These are phyloP conservation scores for Aspergillus quadrilineatus DNA, from an alignment of 2,329 filamentous ascomycete species.

Conservation along the genomic window DNA sequence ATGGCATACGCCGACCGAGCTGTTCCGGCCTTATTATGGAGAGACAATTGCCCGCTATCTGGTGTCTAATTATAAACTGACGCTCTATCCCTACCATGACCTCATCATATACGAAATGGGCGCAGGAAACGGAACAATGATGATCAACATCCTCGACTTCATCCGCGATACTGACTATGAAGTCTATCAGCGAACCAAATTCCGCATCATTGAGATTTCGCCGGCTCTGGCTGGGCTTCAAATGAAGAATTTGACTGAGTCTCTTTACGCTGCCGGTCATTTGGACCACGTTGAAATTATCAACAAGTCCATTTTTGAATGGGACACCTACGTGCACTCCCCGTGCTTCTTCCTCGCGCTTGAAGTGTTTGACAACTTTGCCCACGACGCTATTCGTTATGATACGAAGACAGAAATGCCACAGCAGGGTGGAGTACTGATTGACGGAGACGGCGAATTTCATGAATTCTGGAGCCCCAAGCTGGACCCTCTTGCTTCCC, in stretches of 20 bases:
- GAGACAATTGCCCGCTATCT: conserved; percentile 96
- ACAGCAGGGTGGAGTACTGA: conserved; percentile 83
- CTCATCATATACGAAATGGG: conserved; percentile 99
- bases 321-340: conserved; percentile 80
- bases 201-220: conserved; percentile 95
- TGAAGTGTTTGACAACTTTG: conserved; percentile 98
- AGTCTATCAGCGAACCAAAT: conserved; percentile 91
- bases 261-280: conserved; percentile 71
- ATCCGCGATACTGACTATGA: conserved; percentile 85
- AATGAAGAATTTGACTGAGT: conserved; percentile 64
- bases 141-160: conserved; percentile 97
- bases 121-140: conserved; percentile 92
- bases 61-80: conserved; percentile 92
- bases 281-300: conserved; percentile 86
- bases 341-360: conserved; percentile 97
- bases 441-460: conserved; percentile 83
- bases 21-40: conserved; percentile 95
- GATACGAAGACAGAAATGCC: conserved; percentile 76
- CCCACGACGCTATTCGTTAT: conserved; percentile 92
- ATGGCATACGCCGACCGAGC: conserved; percentile 97
- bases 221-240: conserved; percentile 76
- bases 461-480: conserved; percentile 85
- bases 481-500: conserved; percentile 77
- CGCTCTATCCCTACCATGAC: conserved; percentile 92
- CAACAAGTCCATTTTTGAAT: conserved; percentile 93